Evolutionary conservation across 371 early-diverging fungal genomes (phyloP), one percentile per base, ranked within the genome.

Genomic region (Paramicrosporidium saccamoebae): DNA sequence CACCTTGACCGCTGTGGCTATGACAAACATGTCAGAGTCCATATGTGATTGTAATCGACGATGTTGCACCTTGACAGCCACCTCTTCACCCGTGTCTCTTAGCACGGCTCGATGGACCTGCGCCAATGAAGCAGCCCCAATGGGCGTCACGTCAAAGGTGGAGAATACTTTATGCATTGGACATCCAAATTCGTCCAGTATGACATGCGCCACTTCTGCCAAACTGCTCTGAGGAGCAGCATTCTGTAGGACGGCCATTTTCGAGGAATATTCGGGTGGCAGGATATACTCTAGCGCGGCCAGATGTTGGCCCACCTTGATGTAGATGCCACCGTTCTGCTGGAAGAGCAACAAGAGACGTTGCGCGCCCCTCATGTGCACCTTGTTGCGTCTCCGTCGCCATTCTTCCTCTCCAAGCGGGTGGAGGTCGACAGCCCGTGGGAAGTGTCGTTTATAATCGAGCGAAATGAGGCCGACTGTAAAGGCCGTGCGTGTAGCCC

Each of bases 41-140:
- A 66, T 55, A 30, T 62, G 63, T 13, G 56, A 46, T 10, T 64
- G 52, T 13, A 86, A 41, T 17, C 51, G 42, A 0, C 72, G 73
- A 31, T 86, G 82, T 35, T 86, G 84, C 10, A 82, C 37, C 40
- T 86, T 86, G 31, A 86, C 68, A 1, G 84, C 88, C 2, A 79
- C 82, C 15, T 48, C 50, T 4, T 47, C 36, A 7, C 48, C 60
- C 11, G 37, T 33, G 7, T 29, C 30, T 16, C 48, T 33, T n/a
- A 72, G 36, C 15, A 36, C 44, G 0, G 68, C 77, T 8, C 46
- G 46, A 28, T 77, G 77, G 1, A 77, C 77, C 21, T 77, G 77
- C 0, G 77, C 77, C 21, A 74, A 39, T 1, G 72, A 71, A 2
- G 78, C 78, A 0, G 65, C 66, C 6, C 79, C 78, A 2, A 77